Conservation (phyloP, 179 eudicot genomes). For the Corrigiola litoralis region DNA sequence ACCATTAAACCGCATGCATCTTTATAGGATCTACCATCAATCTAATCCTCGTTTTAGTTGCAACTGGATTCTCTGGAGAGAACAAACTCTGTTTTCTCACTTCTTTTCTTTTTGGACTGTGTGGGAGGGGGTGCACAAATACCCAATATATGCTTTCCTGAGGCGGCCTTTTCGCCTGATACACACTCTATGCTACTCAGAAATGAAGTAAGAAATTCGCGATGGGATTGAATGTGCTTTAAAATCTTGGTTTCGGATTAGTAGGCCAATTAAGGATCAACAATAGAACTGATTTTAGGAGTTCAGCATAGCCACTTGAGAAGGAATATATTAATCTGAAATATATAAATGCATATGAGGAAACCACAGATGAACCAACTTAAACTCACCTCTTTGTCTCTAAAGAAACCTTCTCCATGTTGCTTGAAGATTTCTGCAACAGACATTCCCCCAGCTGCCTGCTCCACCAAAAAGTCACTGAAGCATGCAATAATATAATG, state of each 20-base stretch:
- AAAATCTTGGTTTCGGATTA: not conserved
- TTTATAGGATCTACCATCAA: too few species aligned
- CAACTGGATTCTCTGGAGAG: too few species aligned
- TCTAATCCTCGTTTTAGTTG: too few species aligned
- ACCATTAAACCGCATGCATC: too few species aligned
- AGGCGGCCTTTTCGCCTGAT: too few species aligned
- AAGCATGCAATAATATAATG: conserved; percentile 18
- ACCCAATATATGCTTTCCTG: too few species aligned
- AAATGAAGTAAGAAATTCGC: too few species aligned
- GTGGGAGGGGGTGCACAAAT: too few species aligned
- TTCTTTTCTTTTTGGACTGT: too few species aligned
- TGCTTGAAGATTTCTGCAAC: conserved; percentile 82
- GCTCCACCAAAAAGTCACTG: conserved; percentile 73
- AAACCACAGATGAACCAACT: not conserved
- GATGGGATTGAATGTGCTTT: too few species aligned
- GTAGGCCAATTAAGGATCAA: not conserved
- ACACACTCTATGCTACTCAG: too few species aligned
- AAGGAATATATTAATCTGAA: not conserved
- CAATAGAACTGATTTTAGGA: not conserved
- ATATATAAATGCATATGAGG: not conserved
- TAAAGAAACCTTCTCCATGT: conserved; percentile 75
- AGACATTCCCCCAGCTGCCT: conserved; percentile 53
- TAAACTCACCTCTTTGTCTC: conserved; percentile 73
- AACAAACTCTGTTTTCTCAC: too few species aligned
- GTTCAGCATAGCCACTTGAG: not conserved